Conservation (phyloP, 2,329 filamentous ascomycete species). For the Pseudomassariella vexata region DNA sequence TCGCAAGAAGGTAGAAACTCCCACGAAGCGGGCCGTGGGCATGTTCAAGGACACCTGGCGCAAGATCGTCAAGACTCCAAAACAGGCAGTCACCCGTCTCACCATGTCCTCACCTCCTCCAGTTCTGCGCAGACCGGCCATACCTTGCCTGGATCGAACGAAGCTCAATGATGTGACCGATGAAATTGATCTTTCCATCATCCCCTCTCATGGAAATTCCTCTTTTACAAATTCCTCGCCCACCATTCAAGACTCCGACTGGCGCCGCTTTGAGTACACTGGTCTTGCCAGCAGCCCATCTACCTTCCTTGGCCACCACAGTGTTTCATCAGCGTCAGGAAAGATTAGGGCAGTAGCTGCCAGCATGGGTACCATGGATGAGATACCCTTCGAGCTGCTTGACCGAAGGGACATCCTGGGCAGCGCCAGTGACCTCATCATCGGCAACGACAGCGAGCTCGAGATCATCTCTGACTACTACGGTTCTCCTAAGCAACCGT, state of each 20-base stretch:
- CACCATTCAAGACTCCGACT: conserved; percentile 2
- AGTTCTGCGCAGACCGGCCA: background rate
- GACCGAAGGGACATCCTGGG: no score
- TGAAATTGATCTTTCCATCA: conserved; percentile 1
- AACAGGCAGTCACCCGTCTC: background rate
- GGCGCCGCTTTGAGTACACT: conserved; percentile 1
- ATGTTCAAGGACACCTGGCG: conserved; percentile 3
- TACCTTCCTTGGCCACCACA: background rate
- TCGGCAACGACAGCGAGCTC: background rate
- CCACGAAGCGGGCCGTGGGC: background rate
- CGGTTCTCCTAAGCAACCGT: no score
- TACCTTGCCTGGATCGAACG: conserved; percentile 2
- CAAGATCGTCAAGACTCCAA: background rate
- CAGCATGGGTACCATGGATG: no score
- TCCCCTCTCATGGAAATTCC: conserved; percentile 1
- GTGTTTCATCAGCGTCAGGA: no score
- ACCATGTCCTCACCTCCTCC: conserved; percentile 1
- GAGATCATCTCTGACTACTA: background rate
- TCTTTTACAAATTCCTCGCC: conserved; percentile 2
- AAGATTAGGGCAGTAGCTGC: no score
- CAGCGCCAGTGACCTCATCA: background rate
- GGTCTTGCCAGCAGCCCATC: conserved; percentile 3
- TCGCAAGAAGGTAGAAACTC: conserved; percentile 2
- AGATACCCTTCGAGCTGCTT: no score
- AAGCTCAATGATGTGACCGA: conserved; percentile 1